phyloP scores from a whole-genome alignment of 2,329 filamentous ascomycete species.

The Claviceps pusilla region DNA sequence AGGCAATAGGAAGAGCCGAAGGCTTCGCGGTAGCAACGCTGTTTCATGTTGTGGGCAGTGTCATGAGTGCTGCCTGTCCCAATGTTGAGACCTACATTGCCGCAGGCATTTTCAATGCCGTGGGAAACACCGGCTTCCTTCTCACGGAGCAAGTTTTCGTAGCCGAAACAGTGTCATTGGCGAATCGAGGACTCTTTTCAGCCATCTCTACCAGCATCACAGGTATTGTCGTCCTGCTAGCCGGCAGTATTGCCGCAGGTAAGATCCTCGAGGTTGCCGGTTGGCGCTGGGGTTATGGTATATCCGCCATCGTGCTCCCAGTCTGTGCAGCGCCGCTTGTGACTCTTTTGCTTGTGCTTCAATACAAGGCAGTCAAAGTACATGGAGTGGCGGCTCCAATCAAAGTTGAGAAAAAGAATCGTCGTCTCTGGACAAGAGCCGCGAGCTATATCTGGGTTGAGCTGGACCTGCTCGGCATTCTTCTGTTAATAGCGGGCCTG shows the following conservation, averaged over 20 bases:
- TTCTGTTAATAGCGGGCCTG: conserved; percentile 19
- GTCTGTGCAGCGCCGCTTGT: conserved; percentile 18
- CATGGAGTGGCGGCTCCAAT: conserved; percentile 2
- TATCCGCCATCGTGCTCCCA: conserved; percentile 25
- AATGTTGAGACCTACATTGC: conserved; percentile 38
- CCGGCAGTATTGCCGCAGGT: conserved; percentile 19
- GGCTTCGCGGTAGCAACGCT: conserved; percentile 28
- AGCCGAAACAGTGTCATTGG: conserved; percentile 44
- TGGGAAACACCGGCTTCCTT: conserved; percentile 27
- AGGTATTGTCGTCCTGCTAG: conserved; percentile 18
- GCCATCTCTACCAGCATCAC: conserved; percentile 36
- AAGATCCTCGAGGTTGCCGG: conserved; percentile 20
- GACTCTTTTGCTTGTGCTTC: conserved; percentile 16
- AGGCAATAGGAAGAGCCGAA: conserved; percentile 40
- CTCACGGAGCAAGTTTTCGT: conserved; percentile 35
- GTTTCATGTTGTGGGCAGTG: conserved; percentile 27
- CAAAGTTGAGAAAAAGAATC: conserved; percentile 3
- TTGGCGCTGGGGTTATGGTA: conserved; percentile 28
- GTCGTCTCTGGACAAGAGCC: conserved; percentile 10
- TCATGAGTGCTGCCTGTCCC: conserved; percentile 41
- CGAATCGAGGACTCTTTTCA: conserved; percentile 45
- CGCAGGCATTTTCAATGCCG: conserved; percentile 45
- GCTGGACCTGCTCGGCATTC: conserved; percentile 20
- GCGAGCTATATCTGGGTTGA: conserved; percentile 14
- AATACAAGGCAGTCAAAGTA: conserved; percentile 14